phyloP scores from a whole-genome alignment of 2,329 filamentous ascomycete species.

The Ophiostoma himal-ulmi region DNA sequence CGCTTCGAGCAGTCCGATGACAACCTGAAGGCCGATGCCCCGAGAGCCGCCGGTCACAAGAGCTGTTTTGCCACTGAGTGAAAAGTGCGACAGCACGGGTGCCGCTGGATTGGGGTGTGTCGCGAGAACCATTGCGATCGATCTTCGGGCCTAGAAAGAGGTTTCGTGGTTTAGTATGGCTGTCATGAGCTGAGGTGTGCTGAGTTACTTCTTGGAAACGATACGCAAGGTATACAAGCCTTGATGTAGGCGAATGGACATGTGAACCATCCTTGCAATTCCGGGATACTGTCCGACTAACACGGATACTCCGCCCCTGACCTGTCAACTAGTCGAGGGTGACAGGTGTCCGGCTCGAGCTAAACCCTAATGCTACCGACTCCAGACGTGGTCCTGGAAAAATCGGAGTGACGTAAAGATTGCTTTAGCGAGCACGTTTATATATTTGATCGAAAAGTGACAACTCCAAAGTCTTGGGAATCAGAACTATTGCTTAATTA shows the following conservation, averaged over 20 bases:
- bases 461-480: too few relatives aligned
- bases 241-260: not conserved
- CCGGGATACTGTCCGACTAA: not conserved
- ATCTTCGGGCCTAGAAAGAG: not conserved
- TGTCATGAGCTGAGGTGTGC: not conserved
- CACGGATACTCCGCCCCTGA: not conserved
- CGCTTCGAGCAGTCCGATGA: slow-evolving; percentile 62
- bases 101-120: slow-evolving; percentile 30
- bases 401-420: not conserved
- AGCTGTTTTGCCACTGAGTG: slow-evolving; percentile 65
- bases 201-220: not conserved
- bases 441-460: too few relatives aligned
- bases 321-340: not conserved
- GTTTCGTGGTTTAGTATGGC: not conserved
- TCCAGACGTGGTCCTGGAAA: too few relatives aligned
- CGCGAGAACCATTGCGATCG: slow-evolving; percentile 31
- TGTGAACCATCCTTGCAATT: too few relatives aligned
- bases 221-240: not conserved
- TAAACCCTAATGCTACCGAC: not conserved
- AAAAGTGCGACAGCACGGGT: slow-evolving; percentile 59
- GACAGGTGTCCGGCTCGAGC: not conserved
- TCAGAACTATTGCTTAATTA: too few relatives aligned
- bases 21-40: slow-evolving; percentile 65
- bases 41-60: slow-evolving; percentile 64
- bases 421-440: not conserved